Percentiles rank a stretch among this genome's conserved stretches.
phyloP scores from a whole-genome alignment of 2,329 filamentous ascomycete species.

The Colletotrichum paranaense region DNA sequence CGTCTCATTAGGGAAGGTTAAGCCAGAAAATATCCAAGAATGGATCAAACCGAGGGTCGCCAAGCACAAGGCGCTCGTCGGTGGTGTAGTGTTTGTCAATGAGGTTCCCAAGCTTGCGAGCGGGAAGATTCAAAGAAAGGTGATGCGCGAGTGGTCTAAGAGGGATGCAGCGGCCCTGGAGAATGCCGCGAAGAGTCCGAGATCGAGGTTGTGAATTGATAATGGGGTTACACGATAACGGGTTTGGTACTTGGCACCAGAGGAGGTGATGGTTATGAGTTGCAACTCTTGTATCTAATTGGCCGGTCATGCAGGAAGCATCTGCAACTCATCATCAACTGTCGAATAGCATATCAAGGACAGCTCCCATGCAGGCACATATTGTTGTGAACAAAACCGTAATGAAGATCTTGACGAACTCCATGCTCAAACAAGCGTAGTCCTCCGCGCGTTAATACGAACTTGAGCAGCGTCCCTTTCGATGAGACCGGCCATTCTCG shows the following conservation, averaged over 20 bases:
- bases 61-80: constrained; percentile 63
- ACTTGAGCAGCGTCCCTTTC: too few relatives aligned
- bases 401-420: too few relatives aligned
- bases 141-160: constrained; percentile 68
- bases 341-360: too few relatives aligned
- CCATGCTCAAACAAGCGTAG: too few relatives aligned
- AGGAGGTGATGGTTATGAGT: not conserved
- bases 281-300: too few relatives aligned
- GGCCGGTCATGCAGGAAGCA: too few relatives aligned
- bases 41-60: constrained; percentile 59
- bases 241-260: not conserved
- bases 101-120: constrained; percentile 67
- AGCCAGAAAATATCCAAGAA: constrained; percentile 62
- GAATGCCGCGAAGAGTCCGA: constrained; percentile 22
- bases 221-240: not conserved
- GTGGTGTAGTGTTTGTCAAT: constrained; percentile 65
- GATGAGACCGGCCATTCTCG: too few relatives aligned
- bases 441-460: too few relatives aligned
- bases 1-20: constrained; percentile 55
- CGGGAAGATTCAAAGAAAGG: constrained; percentile 68
- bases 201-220: constrained; percentile 26
- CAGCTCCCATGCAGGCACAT: too few relatives aligned
- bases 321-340: too few relatives aligned
- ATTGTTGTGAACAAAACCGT: too few relatives aligned
- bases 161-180: constrained; percentile 54